phyloP scores from a whole-genome alignment of 805 yeast genomes.

The Starmera pachycereana region DNA sequence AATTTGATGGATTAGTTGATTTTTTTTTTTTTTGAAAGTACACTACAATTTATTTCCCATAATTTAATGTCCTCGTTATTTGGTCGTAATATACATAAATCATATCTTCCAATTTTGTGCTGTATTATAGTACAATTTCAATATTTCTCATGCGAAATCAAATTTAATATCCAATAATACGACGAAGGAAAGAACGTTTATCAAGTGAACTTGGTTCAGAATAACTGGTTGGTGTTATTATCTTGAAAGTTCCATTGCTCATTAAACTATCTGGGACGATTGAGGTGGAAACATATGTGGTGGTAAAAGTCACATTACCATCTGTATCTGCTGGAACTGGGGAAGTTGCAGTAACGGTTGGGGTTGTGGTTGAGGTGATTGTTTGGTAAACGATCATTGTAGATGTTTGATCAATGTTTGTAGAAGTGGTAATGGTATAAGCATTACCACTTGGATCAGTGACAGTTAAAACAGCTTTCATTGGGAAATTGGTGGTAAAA shows the following conservation, averaged over 20 bases:
- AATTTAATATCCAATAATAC: constrained; percentile 8
- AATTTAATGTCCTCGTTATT: no score
- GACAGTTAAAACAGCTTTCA: constrained; percentile 16
- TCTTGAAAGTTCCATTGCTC: constrained; percentile 1
- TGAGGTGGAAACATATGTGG: constrained; percentile 4
- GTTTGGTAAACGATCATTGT: constrained; percentile 7
- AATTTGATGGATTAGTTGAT: no score
- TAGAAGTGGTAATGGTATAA: constrained; percentile 14
- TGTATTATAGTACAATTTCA: no score
- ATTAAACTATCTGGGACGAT: constrained; percentile 4
- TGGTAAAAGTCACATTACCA: background rate
- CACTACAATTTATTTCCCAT: no score
- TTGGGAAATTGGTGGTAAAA: constrained; percentile 7
- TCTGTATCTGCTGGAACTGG: background rate
- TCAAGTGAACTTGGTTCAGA: constrained; percentile 1
- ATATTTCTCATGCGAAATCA: no score
- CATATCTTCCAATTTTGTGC: background rate
- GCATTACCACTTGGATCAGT: constrained; percentile 15
- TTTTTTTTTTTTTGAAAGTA: no score
- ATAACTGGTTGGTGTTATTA: constrained; percentile 6
- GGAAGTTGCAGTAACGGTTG: constrained; percentile 6
- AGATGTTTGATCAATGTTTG: constrained; percentile 17
- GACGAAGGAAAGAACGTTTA: constrained; percentile 5
- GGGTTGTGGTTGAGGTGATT: constrained; percentile 6
- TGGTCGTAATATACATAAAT: no score